phyloP scores from a whole-genome alignment of 352 stramenopile species.

The Thraustotheca clavata region DNA sequence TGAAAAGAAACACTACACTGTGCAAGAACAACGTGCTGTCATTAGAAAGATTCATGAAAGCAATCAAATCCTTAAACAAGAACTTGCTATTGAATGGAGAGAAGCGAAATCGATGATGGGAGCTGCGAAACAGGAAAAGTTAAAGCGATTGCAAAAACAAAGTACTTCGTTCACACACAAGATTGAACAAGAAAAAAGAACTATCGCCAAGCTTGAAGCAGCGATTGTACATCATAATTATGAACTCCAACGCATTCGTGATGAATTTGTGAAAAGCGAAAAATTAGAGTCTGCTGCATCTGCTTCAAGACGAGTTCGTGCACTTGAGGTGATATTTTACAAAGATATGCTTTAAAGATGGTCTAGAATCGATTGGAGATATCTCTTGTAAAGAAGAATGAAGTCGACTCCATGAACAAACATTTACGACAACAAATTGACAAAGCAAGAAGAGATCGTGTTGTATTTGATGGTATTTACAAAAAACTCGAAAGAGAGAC shows the following conservation, averaged over 20 bases:
- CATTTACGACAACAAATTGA: conserved; percentile 61
- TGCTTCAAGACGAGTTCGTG: conserved; percentile 37
- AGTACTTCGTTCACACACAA: conserved; percentile 42
- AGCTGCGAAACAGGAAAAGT: conserved; percentile 39
- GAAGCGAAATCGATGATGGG: conserved; percentile 44
- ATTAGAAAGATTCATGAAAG: conserved; percentile 64
- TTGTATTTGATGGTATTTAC: conserved; percentile 79
- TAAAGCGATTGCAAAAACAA: conserved; percentile 49
- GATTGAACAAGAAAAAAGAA: conserved; percentile 34
- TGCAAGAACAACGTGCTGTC: conserved; percentile 57
- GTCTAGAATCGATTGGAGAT: conserved; percentile 58
- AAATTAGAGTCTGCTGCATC: conserved; percentile 34
- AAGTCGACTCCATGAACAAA: conserved; percentile 77
- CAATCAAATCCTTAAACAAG: conserved; percentile 66
- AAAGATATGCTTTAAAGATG: neutral
- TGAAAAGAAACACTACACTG: conserved; percentile 39
- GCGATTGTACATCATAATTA: conserved; percentile 35
- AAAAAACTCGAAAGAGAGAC: conserved; percentile 76
- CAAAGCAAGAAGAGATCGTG: conserved; percentile 50
- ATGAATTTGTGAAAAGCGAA: conserved; percentile 28
- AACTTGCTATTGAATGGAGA: conserved; percentile 58
- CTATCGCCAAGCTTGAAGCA: conserved; percentile 39
- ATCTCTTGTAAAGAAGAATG: conserved; percentile 69
- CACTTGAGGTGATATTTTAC: conserved; percentile 31
- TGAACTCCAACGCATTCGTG: conserved; percentile 36